Evolutionary conservation across 192 early-diverging fungal genomes (phyloP).

Genomic region (Entomortierella lignicola): DNA sequence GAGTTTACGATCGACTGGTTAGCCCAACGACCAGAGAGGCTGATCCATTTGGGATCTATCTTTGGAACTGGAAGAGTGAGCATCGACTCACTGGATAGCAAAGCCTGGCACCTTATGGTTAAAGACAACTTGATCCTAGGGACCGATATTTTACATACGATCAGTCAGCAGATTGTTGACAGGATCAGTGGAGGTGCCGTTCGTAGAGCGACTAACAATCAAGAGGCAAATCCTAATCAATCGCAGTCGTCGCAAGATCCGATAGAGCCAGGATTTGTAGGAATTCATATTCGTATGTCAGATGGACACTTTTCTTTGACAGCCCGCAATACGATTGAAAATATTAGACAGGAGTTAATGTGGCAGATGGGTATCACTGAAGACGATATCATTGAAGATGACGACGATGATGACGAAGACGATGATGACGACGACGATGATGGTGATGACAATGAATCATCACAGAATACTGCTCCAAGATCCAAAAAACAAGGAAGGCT

Average conservation of each 20-base stretch:
- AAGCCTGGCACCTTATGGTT: conserved; percentile 30
- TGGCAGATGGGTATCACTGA: conserved; percentile 42
- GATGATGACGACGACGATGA: neutral
- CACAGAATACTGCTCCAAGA: no score
- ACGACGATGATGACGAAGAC: neutral
- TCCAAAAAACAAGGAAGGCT: conserved; percentile 13
- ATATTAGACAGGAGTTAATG: conserved; percentile 41
- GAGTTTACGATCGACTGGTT: conserved; percentile 57
- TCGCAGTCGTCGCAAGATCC: neutral
- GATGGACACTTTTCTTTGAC: conserved; percentile 50
- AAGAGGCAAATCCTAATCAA: conserved; percentile 29
- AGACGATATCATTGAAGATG: neutral
- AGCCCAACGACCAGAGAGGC: conserved; percentile 41
- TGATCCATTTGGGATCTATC: conserved; percentile 61
- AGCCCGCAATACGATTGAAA: conserved; percentile 42
- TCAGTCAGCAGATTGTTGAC: conserved; percentile 49
- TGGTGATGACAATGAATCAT: neutral
- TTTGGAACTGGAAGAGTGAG: conserved; percentile 57
- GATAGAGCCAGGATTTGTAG: conserved; percentile 33
- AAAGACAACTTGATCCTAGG: conserved; percentile 31
- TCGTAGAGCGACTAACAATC: no score
- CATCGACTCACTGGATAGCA: conserved; percentile 44
- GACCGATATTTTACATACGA: conserved; percentile 53
- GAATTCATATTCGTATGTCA: conserved; percentile 47
- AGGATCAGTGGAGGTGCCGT: conserved; percentile 53